phyloP scores from a whole-genome alignment of 371 early-diverging fungal species.

The Chytridiales sp. region DNA sequence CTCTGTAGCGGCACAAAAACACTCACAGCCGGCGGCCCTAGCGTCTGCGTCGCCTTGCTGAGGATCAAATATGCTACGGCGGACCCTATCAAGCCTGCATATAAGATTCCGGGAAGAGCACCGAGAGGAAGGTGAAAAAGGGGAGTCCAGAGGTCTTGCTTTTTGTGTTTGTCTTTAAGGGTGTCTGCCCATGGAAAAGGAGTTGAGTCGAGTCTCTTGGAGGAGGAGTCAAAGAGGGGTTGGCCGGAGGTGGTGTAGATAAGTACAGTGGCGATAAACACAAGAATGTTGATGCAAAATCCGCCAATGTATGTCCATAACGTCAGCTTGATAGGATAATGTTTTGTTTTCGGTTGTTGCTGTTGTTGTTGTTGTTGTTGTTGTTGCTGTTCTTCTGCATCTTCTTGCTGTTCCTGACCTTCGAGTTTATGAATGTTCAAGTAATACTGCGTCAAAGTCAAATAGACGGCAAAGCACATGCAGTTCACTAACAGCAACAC shows the following conservation, averaged over 20 bases:
- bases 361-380: background rate
- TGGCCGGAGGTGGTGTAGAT: too few relatives aligned
- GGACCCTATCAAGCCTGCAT: slow-evolving; percentile 7
- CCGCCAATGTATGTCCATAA: slow-evolving; percentile 16
- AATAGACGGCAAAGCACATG: slow-evolving; percentile 4
- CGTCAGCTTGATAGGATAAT: slow-evolving; percentile 3
- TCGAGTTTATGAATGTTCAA: background rate
- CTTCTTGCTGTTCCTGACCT: background rate
- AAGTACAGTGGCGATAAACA: background rate
- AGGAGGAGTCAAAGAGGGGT: background rate
- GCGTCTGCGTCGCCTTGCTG: background rate
- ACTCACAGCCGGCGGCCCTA: slow-evolving; percentile 11
- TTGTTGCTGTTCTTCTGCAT: background rate
- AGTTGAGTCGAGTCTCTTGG: background rate
- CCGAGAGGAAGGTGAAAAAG: background rate
- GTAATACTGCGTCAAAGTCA: background rate
- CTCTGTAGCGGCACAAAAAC: slow-evolving; percentile 19
- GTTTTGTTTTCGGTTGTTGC: background rate
- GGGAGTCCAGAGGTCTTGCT: background rate
- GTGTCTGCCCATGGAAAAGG: too few relatives aligned
- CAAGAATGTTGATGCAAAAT: background rate
- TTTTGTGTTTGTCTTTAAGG: too few relatives aligned
- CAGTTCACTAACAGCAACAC: slow-evolving; percentile 11
- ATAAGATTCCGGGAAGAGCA: background rate
- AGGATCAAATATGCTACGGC: slow-evolving; percentile 12